phyloP scores from a whole-genome alignment of 2,329 filamentous ascomycete species.

The Ophiocordyceps sinensis region DNA sequence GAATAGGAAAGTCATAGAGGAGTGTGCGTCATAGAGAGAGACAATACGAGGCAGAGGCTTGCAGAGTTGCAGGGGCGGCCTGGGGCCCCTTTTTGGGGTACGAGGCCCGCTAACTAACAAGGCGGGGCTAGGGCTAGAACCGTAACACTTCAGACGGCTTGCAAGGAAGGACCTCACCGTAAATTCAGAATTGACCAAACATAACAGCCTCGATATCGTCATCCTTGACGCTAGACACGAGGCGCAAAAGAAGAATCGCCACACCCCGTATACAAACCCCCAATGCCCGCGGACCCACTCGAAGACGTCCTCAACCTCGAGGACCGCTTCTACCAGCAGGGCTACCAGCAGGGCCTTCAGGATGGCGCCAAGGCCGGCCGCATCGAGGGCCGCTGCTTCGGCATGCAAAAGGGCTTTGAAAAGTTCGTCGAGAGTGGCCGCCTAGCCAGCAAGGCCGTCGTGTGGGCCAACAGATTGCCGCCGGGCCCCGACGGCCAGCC shows the following conservation, averaged over 20 bases:
- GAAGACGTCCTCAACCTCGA: conserved; percentile 46
- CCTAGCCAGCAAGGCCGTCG: conserved; percentile 60
- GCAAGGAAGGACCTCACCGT: too few relatives aligned
- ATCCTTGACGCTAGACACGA: too few relatives aligned
- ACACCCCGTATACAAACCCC: background rate
- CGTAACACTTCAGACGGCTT: background rate
- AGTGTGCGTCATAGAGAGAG: too few relatives aligned
- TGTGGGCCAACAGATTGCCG: conserved; percentile 68
- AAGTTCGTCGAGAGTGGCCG: conserved; percentile 74
- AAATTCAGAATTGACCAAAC: too few relatives aligned
- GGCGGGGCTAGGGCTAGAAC: too few relatives aligned
- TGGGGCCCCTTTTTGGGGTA: too few relatives aligned
- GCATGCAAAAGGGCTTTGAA: conserved; percentile 83
- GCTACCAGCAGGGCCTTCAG: conserved; percentile 57
- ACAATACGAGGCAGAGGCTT: too few relatives aligned
- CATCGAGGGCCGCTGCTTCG: conserved; percentile 80
- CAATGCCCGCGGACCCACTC: conserved; percentile 29
- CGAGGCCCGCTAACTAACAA: too few relatives aligned
- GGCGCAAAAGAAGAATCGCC: too few relatives aligned
- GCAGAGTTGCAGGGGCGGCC: too few relatives aligned
- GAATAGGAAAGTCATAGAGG: too few relatives aligned
- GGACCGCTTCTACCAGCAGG: conserved; percentile 65
- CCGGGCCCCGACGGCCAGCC: conserved; percentile 8
- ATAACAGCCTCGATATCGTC: too few relatives aligned
- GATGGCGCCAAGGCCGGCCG: conserved; percentile 69